phyloP scores from a whole-genome alignment of 345 rosid genomes.

The Populus euphratica region DNA sequence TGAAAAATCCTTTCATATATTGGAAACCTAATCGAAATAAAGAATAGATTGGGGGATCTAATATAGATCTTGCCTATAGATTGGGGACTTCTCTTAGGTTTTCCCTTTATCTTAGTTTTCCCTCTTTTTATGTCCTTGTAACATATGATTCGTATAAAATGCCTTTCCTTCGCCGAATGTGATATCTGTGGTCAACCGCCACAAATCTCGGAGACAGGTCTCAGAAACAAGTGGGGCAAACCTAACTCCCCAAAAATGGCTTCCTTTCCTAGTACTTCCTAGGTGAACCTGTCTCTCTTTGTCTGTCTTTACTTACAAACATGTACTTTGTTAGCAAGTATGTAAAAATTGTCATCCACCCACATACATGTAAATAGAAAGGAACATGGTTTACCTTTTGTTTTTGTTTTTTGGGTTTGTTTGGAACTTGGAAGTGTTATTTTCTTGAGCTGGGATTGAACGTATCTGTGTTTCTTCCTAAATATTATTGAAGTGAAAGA shows the following conservation, averaged over 20 bases:
- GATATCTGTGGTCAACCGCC: not conserved
- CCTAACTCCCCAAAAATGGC: not conserved
- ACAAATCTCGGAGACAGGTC: constrained; percentile 1
- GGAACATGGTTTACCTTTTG: not conserved
- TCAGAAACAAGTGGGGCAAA: not conserved
- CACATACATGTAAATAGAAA: not conserved
- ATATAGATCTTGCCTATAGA: not conserved
- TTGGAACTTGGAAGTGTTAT: not conserved
- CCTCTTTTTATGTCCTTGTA: too few species aligned
- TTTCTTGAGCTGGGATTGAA: not conserved
- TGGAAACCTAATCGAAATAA: too few species aligned
- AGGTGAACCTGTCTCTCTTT: constrained; percentile 2
- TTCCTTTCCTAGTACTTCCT: not conserved
- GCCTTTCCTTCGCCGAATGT: not conserved
- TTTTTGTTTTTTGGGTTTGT: not conserved
- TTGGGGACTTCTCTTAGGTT: not conserved
- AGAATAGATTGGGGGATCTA: too few species aligned
- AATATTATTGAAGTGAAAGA: not conserved
- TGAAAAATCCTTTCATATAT: too few species aligned
- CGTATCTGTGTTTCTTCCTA: not conserved
- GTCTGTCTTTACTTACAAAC: not conserved
- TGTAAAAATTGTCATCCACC: not conserved
- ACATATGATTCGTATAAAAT: not conserved
- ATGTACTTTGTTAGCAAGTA: not conserved
- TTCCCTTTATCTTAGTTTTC: not conserved